Percentiles rank a stretch among this genome's conserved stretches.
Conservation (phyloP, 805 yeast species). For the Spathaspora sp. region DNA sequence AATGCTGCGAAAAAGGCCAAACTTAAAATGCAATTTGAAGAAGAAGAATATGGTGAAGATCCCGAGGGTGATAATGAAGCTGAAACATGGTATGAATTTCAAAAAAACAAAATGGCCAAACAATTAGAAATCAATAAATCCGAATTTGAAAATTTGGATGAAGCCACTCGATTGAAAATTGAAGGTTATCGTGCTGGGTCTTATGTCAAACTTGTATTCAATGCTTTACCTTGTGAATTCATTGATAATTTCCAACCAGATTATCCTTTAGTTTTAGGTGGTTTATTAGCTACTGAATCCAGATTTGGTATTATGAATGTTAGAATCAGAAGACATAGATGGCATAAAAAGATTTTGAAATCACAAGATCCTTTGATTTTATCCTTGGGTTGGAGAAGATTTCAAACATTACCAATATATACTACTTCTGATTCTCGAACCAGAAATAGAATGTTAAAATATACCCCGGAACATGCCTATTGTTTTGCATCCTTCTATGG, state of each 20-base stretch:
- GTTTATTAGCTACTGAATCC: slow-evolving; percentile 84
- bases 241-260: slow-evolving; percentile 80
- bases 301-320: slow-evolving; percentile 91
- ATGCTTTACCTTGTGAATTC: slow-evolving; percentile 83
- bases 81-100: slow-evolving; percentile 97
- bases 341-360: slow-evolving; percentile 96
- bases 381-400: slow-evolving; percentile 97
- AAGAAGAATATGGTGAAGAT: slow-evolving; percentile 64
- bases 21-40: slow-evolving; percentile 85
- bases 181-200: slow-evolving; percentile 95
- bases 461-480: slow-evolving; percentile 97
- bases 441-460: slow-evolving; percentile 94
- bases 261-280: slow-evolving; percentile 87
- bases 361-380: slow-evolving; percentile 92
- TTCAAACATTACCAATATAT: slow-evolving; percentile 92
- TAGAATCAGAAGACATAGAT: slow-evolving; percentile 94
- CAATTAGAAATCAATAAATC: slow-evolving; percentile 91
- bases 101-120: slow-evolving; percentile 94
- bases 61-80: slow-evolving; percentile 70
- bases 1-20: slow-evolving; percentile 91
- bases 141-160: slow-evolving; percentile 70
- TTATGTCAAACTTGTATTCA: slow-evolving; percentile 85
- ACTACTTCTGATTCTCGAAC: slow-evolving; percentile 98
- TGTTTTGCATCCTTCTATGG: slow-evolving; percentile 96
- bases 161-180: slow-evolving; percentile 69